phyloP scores from a whole-genome alignment of 2,329 filamentous ascomycete species.

The Cladosporium austrohemisphaericum region DNA sequence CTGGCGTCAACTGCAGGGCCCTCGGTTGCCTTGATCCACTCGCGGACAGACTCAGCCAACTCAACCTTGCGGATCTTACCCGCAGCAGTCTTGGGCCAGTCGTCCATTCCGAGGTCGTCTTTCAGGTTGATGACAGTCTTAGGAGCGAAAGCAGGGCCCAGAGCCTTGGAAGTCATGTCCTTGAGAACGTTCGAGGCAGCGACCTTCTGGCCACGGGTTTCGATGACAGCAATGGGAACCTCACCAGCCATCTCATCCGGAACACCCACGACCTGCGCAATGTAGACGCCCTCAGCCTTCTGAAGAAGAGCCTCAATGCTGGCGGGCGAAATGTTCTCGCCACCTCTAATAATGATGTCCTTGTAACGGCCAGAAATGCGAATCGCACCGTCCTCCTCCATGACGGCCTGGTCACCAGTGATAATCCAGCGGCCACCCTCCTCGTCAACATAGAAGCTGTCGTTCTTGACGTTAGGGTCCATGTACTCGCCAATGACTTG shows the following conservation, averaged over 20 bases:
- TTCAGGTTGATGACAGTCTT: conserved; percentile 41
- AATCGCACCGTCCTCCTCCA: conserved; percentile 43
- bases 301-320: conserved; percentile 36
- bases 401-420: conserved; percentile 58
- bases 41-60: conserved; percentile 30
- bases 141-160: conserved; percentile 41
- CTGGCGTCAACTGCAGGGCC: conserved; percentile 25
- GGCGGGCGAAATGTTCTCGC: conserved; percentile 60
- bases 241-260: conserved; percentile 47
- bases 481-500: conserved; percentile 31
- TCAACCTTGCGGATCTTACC: conserved; percentile 46
- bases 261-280: conserved; percentile 42
- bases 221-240: conserved; percentile 46
- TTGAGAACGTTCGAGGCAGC: conserved; percentile 36
- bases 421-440: conserved; percentile 56
- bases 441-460: conserved; percentile 32
- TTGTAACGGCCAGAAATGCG: conserved; percentile 36
- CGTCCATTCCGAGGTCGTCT: conserved; percentile 38
- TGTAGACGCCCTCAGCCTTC: conserved; percentile 34
- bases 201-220: conserved; percentile 31
- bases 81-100: conserved; percentile 42
- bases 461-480: conserved; percentile 26
- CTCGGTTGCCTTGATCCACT: conserved; percentile 28
- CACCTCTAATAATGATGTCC: conserved; percentile 49
- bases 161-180: conserved; percentile 34